These are phyloP conservation scores for Chenopodium suecicum DNA, from an alignment of 148 eudicot genomes.

Conservation along the genomic window DNA sequence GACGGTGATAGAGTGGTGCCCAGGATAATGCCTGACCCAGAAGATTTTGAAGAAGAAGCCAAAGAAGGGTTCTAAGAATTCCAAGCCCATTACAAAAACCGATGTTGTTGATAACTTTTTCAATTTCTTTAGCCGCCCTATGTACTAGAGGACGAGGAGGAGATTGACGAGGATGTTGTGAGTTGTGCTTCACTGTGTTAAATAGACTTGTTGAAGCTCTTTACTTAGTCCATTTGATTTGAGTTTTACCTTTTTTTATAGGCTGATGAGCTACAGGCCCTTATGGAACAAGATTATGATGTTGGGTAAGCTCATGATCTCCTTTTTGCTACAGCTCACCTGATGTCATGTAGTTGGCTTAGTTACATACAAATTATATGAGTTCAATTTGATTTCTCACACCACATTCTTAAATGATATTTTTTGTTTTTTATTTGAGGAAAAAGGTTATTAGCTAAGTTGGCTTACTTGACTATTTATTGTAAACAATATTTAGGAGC, in stretches of 20 bases:
- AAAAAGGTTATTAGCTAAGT: no score
- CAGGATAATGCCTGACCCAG: slow-evolving; percentile 85
- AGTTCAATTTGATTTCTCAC: not conserved
- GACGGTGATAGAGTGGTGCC: slow-evolving; percentile 86
- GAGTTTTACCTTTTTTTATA: slow-evolving; percentile 13
- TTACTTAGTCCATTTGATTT: slow-evolving; percentile 1
- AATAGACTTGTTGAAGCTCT: not conserved
- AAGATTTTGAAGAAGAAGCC: slow-evolving; percentile 83
- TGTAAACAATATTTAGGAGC: no score
- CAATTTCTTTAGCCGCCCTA: slow-evolving; percentile 82
- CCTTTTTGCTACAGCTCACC: not conserved
- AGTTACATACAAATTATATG: not conserved
- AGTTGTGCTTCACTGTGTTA: slow-evolving; percentile 17
- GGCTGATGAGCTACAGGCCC: slow-evolving; percentile 85
- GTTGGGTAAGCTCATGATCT: slow-evolving; percentile 57
- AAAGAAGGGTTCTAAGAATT: slow-evolving; percentile 77
- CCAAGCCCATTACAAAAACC: slow-evolving; percentile 66
- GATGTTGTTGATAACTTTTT: slow-evolving; percentile 81
- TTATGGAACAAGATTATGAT: slow-evolving; percentile 93
- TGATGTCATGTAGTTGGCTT: not conserved
- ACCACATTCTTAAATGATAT: no score
- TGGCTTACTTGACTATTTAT: no score
- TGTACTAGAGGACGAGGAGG: slow-evolving; percentile 82
- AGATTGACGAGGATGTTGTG: slow-evolving; percentile 74
- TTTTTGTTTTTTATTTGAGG: not conserved